Evolutionary conservation across 108 stramenopile species (phyloP).

Genomic region (Pseudonitzschia multiseries): DNA sequence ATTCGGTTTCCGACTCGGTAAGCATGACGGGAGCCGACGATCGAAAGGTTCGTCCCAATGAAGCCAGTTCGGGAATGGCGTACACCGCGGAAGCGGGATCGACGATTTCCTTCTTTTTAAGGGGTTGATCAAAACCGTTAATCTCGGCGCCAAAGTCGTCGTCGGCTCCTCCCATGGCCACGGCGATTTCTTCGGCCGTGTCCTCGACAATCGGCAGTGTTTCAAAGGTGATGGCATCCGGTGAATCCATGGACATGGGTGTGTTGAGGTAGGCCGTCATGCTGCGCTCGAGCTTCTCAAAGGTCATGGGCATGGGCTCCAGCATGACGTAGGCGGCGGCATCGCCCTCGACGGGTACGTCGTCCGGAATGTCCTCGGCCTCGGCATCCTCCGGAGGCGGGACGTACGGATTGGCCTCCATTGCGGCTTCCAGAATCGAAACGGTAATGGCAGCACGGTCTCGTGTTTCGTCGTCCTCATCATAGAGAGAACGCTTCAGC

Average conservation of each 20-base stretch:
- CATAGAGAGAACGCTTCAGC: conserved; percentile 74
- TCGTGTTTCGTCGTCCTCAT: conserved; percentile 96
- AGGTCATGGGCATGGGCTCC: conserved; percentile 83
- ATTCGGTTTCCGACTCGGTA: conserved; percentile 90
- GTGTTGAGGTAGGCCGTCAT: conserved; percentile 73
- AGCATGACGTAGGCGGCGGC: conserved; percentile 65
- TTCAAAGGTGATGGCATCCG: conserved; percentile 65
- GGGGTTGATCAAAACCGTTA: conserved; percentile 22
- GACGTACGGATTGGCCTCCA: conserved; percentile 56
- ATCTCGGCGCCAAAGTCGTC: conserved; percentile 21
- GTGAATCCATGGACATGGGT: conserved; percentile 53
- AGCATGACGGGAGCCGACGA: conserved; percentile 62
- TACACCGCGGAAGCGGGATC: conserved; percentile 82
- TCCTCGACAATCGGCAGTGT: conserved; percentile 84
- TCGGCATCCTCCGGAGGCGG: conserved; percentile 59
- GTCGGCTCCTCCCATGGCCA: conserved; percentile 19
- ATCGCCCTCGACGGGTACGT: conserved; percentile 56
- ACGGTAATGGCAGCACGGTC: conserved; percentile 88
- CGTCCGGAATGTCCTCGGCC: conserved; percentile 49
- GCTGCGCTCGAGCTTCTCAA: conserved; percentile 77
- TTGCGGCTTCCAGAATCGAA: conserved; percentile 67
- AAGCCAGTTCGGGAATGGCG: conserved; percentile 85
- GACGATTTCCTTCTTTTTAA: conserved; percentile 47
- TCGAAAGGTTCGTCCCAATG: conserved; percentile 80
- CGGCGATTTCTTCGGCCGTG: conserved; percentile 39